Evolutionary conservation across 2,329 filamentous ascomycete genomes (phyloP).

Genomic region (Talaromyces funiculosus): DNA sequence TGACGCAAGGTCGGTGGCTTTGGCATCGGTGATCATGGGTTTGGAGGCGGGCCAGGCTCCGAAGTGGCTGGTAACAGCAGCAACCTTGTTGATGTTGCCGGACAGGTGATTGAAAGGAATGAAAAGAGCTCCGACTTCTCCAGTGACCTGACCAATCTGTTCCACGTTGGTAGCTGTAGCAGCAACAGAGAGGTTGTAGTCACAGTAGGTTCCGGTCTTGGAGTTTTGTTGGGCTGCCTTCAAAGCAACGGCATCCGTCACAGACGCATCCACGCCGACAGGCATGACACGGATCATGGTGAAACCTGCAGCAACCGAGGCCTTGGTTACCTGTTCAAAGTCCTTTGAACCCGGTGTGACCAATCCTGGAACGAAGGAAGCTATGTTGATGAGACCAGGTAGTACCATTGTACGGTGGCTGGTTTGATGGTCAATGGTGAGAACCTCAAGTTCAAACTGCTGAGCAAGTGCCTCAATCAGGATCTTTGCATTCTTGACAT

Average conservation of each 20-base stretch:
- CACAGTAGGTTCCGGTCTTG: constrained; percentile 62
- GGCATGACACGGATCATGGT: constrained; percentile 77
- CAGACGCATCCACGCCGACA: constrained; percentile 64
- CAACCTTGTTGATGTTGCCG: constrained; percentile 78
- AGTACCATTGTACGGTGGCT: constrained; percentile 72
- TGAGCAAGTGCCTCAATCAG: constrained; percentile 89
- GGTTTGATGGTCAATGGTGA: constrained; percentile 82
- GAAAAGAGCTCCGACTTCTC: constrained; percentile 73
- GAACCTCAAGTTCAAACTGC: constrained; percentile 77
- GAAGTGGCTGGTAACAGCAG: constrained; percentile 72
- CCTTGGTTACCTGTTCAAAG: constrained; percentile 64
- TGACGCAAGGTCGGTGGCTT: constrained; percentile 73
- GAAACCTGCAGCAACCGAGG: constrained; percentile 69
- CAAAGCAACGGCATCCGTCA: constrained; percentile 66
- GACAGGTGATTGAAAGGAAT: constrained; percentile 77
- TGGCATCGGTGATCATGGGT: constrained; percentile 75
- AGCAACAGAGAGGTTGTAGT: constrained; percentile 74
- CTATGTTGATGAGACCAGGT: constrained; percentile 70
- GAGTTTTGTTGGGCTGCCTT: constrained; percentile 67
- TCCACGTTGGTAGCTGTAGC: constrained; percentile 68
- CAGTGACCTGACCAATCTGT: constrained; percentile 65
- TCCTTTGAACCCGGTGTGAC: constrained; percentile 60
- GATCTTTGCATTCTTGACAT: constrained; percentile 99
- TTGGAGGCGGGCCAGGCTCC: constrained; percentile 71
- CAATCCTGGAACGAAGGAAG: constrained; percentile 72